phyloP scores from a whole-genome alignment of 1,284 basidiomycete species.

The Thelephora terrestris region DNA sequence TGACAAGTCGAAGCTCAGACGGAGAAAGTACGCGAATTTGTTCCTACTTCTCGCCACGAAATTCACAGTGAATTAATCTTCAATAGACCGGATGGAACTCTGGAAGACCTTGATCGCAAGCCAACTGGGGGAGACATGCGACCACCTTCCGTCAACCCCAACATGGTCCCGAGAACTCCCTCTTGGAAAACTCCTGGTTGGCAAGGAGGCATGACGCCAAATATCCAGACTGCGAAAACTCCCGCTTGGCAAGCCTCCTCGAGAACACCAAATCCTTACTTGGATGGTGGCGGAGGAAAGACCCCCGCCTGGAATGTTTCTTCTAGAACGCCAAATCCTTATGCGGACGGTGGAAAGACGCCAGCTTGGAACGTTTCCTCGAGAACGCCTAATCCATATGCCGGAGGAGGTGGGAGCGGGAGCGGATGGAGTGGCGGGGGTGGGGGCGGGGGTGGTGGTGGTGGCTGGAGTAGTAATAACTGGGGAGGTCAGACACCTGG shows the following conservation, averaged over 20 bases:
- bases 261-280: conserved; percentile 65
- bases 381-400: conserved; percentile 52
- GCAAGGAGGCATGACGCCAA: conserved; percentile 55
- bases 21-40: conserved; percentile 56
- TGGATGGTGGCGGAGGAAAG: conserved; percentile 32
- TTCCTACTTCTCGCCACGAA: not conserved
- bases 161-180: conserved; percentile 30
- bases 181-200: conserved; percentile 32
- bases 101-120: conserved; percentile 17
- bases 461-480: conserved; percentile 19
- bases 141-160: conserved; percentile 5
- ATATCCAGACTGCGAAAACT: conserved; percentile 50
- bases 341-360: conserved; percentile 40
- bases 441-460: conserved; percentile 16
- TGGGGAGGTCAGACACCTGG: conserved; percentile 30
- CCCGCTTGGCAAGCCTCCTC: conserved; percentile 50
- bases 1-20: conserved; percentile 70
- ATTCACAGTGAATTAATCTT: conserved; percentile 25
- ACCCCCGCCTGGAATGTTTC: conserved; percentile 50
- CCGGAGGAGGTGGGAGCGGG: conserved; percentile 19
- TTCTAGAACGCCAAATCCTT: conserved; percentile 53
- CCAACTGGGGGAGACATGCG: no score
- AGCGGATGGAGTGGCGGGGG: conserved; percentile 25
- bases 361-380: conserved; percentile 46
- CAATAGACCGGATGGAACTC: conserved; percentile 44